These are phyloP conservation scores for Carex kokanica DNA, from an alignment of 176 grass and related monocot genomes.

Conservation along the genomic window DNA sequence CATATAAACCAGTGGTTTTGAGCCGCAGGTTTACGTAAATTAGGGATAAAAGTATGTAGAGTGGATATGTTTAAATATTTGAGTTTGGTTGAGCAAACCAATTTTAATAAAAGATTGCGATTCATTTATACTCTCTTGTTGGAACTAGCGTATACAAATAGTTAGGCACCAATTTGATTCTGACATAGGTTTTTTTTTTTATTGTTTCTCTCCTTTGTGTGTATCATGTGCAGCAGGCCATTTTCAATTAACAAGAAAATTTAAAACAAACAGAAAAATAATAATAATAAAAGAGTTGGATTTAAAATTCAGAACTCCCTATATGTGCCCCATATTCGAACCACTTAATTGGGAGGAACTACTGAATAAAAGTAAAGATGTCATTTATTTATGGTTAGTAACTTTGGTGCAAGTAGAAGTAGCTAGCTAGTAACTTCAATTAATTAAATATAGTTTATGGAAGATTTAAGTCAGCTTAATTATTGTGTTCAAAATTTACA, in stretches of 20 bases:
- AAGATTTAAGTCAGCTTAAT: neutral
- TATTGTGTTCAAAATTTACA: neutral
- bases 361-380: neutral
- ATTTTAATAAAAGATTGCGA: neutral
- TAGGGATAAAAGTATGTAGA: neutral
- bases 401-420: neutral
- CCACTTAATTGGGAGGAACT: slow-evolving; percentile 1
- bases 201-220: neutral
- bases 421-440: neutral
- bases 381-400: neutral
- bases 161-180: neutral
- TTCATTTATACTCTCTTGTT: neutral
- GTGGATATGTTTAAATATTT: slow-evolving; percentile 5
- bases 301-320: neutral
- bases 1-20: slow-evolving; percentile 6
- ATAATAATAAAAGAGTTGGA: neutral
- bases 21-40: neutral
- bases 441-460: neutral
- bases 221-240: neutral
- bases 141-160: neutral
- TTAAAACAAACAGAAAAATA: neutral
- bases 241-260: slow-evolving; percentile 6
- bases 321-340: neutral
- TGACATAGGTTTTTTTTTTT: neutral
- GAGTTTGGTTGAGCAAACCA: slow-evolving; percentile 6